Conservation (phyloP, 2,329 filamentous ascomycete species). For the Neonectria ditissima region DNA sequence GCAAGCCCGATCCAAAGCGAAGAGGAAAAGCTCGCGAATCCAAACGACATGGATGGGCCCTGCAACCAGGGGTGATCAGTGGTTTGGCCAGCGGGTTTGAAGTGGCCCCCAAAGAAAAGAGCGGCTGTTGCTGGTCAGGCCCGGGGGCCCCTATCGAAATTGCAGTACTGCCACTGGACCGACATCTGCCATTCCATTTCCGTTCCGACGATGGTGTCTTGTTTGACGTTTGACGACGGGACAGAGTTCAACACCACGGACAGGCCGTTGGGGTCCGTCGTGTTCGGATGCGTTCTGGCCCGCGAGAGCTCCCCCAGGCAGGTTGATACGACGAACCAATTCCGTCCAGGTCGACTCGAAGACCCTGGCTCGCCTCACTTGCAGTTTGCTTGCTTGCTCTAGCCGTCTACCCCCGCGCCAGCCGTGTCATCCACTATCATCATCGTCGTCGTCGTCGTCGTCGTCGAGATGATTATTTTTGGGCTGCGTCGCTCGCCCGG, state of each 20-base stretch:
- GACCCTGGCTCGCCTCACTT: neutral
- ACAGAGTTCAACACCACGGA: neutral
- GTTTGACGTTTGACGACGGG: constrained; percentile 6
- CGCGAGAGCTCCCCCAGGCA: neutral
- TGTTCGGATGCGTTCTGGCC: neutral
- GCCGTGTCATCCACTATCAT: neutral
- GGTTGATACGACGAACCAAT: neutral
- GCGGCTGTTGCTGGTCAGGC: too few relatives aligned
- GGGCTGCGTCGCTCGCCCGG: constrained; percentile 11
- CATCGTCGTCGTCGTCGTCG: too few relatives aligned
- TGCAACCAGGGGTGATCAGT: too few relatives aligned
- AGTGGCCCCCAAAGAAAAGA: too few relatives aligned
- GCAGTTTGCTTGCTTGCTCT: too few relatives aligned
- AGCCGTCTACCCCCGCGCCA: neutral
- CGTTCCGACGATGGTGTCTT: neutral
- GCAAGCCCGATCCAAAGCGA: constrained; percentile 26
- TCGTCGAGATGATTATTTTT: constrained; percentile 19
- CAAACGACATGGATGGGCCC: neutral
- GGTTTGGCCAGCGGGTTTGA: too few relatives aligned
- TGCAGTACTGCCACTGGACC: constrained; percentile 1
- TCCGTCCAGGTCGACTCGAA: neutral
- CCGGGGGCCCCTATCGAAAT: neutral
- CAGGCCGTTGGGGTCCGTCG: neutral
- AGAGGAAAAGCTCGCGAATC: neutral
- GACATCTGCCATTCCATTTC: neutral